phyloP scores from a whole-genome alignment of 129 eudicot genomes.

The Calendula officinalis region DNA sequence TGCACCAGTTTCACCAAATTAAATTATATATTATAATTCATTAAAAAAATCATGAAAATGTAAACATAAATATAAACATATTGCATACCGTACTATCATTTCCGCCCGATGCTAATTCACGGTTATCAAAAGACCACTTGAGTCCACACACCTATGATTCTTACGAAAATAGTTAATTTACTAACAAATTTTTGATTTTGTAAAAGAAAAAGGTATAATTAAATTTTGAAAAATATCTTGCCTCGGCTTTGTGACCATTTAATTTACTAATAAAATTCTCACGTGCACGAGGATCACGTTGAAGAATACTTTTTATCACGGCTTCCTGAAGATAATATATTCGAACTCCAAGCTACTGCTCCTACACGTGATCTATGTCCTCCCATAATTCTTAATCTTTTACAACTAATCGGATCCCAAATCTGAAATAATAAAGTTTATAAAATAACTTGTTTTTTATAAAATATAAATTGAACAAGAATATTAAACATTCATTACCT shows the following conservation, averaged over 20 bases:
- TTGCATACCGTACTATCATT: conserved; percentile 63
- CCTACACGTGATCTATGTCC: conserved; percentile 84
- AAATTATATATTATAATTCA: neutral
- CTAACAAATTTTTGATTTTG: neutral
- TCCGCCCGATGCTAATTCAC: conserved; percentile 86
- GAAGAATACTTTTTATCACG: conserved; percentile 78
- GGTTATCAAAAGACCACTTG: conserved; percentile 88
- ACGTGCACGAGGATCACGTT: conserved; percentile 68
- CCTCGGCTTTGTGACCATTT: conserved; percentile 79
- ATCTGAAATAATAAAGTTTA: conserved; percentile 33
- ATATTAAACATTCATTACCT: conserved; percentile 35
- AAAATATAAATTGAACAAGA: neutral
- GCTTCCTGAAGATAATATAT: conserved; percentile 77
- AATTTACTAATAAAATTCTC: conserved; percentile 68
- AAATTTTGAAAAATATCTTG: conserved; percentile 15
- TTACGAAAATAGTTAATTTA: neutral
- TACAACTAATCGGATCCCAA: conserved; percentile 74
- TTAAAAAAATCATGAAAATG: neutral
- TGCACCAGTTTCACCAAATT: conserved; percentile 23
- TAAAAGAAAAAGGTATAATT: neutral
- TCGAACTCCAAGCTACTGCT: conserved; percentile 78
- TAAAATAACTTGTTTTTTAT: neutral
- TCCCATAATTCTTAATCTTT: conserved; percentile 70
- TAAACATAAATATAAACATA: neutral
- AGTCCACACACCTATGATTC: conserved; percentile 70